Base-by-base conservation (phyloP, 2,329 filamentous ascomycete genomes). In the Fusarium scirpi region DNA sequence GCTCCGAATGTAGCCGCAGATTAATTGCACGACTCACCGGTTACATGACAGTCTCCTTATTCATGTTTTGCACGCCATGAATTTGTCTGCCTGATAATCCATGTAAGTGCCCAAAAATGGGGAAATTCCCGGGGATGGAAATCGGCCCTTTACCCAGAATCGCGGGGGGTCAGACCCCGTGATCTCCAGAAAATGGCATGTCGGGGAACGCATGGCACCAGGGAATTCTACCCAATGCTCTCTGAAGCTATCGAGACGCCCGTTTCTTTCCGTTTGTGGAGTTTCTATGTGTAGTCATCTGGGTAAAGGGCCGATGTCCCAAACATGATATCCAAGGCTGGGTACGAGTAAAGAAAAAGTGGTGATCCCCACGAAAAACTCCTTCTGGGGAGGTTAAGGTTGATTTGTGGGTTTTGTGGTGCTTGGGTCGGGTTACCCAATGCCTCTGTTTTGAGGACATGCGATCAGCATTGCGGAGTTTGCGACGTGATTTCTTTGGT, bases 91-190 rank as follows among this genome's bases (percentile, higher is more conserved):
- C 60, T 66, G 54, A 10, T 55, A 25, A 54, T 44, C 55, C 62
- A 34, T 62, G 48, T 22, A 12, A 2, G 3, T 3, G 8, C 2
- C 16, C 34, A 54, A 61, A 41, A 66, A n/a, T 54, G 46, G 53
- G 34, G 54, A 18, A n/a, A 38, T 43, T 55, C 65, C 63, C 27
- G 63, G 57, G 62, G 63, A 32, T 12, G 44, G 1, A n/a, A 66
- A 30, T 66, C 63, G 63, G 63, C 12, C 63, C 62, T 66, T 66
- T 66, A 66, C 62, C 63, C 62, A 66, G 62, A 46, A 66, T 66
- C 63, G 63, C 63, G 49, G 62, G 62, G 63, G 63, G 63, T 66
- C 63, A 48, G 30, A 55, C 58, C 63, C 63, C 62, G 63, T 66
- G 63, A 66, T 62, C 43, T 66, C 25, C 62, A 43, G 40, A 48